Percentiles rank a stretch among this genome's conserved stretches.
Conservation (phyloP, 208 protist genomes). For the Trypanosoma grayi region DNA sequence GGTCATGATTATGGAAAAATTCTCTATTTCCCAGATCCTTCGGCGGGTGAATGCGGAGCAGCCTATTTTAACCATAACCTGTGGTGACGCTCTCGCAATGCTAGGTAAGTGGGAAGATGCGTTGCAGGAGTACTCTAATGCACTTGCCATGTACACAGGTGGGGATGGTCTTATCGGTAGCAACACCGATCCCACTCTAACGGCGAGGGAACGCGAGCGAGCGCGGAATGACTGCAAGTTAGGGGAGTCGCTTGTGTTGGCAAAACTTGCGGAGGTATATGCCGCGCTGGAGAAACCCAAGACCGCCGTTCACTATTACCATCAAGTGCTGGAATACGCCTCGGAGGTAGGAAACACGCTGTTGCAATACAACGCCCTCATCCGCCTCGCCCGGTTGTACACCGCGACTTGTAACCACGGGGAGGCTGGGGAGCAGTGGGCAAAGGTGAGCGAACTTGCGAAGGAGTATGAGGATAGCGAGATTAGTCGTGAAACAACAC, state of each 20-base stretch:
- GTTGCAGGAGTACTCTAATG: slow-evolving; percentile 72
- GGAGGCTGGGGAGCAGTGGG: slow-evolving; percentile 67
- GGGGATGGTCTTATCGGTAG: slow-evolving; percentile 2
- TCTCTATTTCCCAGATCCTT: neutral
- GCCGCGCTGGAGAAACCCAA: slow-evolving; percentile 59
- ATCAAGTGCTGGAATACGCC: slow-evolving; percentile 70
- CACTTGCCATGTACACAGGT: slow-evolving; percentile 61
- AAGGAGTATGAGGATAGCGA: slow-evolving; percentile 83
- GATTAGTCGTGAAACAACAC: slow-evolving; percentile 80
- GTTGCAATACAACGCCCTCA: slow-evolving; percentile 73
- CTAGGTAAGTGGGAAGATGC: slow-evolving; percentile 74
- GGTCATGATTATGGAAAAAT: neutral
- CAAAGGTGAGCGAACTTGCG: slow-evolving; percentile 74
- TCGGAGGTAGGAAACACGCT: slow-evolving; percentile 60
- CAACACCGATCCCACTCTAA: neutral
- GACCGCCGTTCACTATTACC: slow-evolving; percentile 76
- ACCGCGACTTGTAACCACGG: slow-evolving; percentile 36
- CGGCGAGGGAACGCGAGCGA: slow-evolving; percentile 3
- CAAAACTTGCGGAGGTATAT: slow-evolving; percentile 77
- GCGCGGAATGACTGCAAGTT: slow-evolving; percentile 41
- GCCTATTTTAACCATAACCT: slow-evolving; percentile 60
- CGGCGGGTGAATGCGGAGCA: slow-evolving; percentile 9
- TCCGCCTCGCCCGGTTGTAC: slow-evolving; percentile 77
- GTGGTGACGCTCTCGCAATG: slow-evolving; percentile 59
- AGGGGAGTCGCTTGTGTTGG: slow-evolving; percentile 65